Conservation (phyloP, 2,329 filamentous ascomycete species). For the Passalora sequoiae region DNA sequence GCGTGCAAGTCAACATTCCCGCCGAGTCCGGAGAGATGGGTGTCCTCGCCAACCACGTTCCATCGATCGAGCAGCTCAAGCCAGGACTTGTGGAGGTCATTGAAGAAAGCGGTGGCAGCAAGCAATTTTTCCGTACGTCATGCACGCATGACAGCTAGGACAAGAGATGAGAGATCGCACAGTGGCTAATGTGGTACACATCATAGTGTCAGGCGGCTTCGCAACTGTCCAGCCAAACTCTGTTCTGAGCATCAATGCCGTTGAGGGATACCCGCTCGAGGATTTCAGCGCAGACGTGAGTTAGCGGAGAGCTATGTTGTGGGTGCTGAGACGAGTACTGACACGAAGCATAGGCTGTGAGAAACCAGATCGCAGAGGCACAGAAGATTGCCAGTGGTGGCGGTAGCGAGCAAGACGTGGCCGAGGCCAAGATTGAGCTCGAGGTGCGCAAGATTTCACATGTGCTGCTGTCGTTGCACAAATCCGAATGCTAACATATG, state of each 20-base stretch:
- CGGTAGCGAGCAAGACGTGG: slow-evolving; percentile 94
- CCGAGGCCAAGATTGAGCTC: slow-evolving; percentile 97
- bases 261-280: slow-evolving; percentile 90
- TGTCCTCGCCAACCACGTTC: slow-evolving; percentile 98
- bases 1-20: slow-evolving; percentile 97
- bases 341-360: slow-evolving; percentile 57
- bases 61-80: slow-evolving; percentile 98
- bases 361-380: slow-evolving; percentile 84
- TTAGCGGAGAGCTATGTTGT: slow-evolving; percentile 16
- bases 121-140: slow-evolving; percentile 95
- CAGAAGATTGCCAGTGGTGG: slow-evolving; percentile 88
- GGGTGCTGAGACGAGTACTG: not conserved
- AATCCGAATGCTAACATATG: slow-evolving; percentile 8
- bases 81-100: slow-evolving; percentile 91
- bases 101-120: slow-evolving; percentile 82
- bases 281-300: slow-evolving; percentile 82
- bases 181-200: not conserved
- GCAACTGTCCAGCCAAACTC: slow-evolving; percentile 95
- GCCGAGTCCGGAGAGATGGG: slow-evolving; percentile 99
- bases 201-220: slow-evolving; percentile 86
- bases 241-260: slow-evolving; percentile 92
- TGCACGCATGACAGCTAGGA: not conserved
- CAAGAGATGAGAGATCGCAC: not conserved
- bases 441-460: slow-evolving; percentile 61
- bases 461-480: slow-evolving; percentile 16